A percentile compares a stretch with the other conserved stretches of the same genome.
phyloP scores from a whole-genome alignment of 495 filamentous ascomycete genomes.

The Tetracladium marchalianum region DNA sequence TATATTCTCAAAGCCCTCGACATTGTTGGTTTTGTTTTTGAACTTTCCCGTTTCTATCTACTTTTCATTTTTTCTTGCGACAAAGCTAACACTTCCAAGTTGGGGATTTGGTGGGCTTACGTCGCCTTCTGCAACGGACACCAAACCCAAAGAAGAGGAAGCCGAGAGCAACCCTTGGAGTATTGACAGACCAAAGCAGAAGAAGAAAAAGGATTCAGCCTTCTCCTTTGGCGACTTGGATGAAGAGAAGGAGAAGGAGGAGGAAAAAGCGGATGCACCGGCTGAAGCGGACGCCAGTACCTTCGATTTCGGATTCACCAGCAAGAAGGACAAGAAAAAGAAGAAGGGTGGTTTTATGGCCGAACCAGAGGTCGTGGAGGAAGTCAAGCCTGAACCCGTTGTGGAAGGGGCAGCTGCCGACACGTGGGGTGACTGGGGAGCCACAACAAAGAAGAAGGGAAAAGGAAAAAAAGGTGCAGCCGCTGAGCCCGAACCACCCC shows the following conservation, averaged over 20 bases:
- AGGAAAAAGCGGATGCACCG: slow-evolving; percentile 13
- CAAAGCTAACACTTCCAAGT: no score
- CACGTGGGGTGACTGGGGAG: slow-evolving; percentile 27
- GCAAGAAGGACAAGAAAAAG: slow-evolving; percentile 27
- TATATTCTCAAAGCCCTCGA: neutral
- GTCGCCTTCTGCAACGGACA: slow-evolving; percentile 7
- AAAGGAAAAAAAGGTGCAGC: slow-evolving; percentile 2
- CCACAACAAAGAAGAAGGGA: slow-evolving; percentile 24
- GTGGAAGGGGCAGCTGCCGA: slow-evolving; percentile 15
- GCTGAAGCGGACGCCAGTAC: slow-evolving; percentile 21
- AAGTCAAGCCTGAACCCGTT: slow-evolving; percentile 2
- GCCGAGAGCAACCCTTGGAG: slow-evolving; percentile 30
- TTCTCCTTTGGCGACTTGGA: slow-evolving; percentile 30
- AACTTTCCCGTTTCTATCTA: no score
- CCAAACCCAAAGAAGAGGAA: slow-evolving; percentile 15
- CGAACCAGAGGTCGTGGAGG: slow-evolving; percentile 19
- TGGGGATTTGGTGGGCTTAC: slow-evolving; percentile 4
- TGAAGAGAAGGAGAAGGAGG: slow-evolving; percentile 17
- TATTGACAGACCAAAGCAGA: slow-evolving; percentile 28
- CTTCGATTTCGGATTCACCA: slow-evolving; percentile 26
- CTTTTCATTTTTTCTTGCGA: no score
- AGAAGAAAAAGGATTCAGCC: slow-evolving; percentile 27
- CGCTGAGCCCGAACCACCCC: slow-evolving; percentile 1
- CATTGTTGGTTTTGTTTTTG: neutral
- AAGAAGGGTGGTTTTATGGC: slow-evolving; percentile 24